Evolutionary conservation across 257 asterid genomes (phyloP).

Genomic region (Rubia yunnanensis): DNA sequence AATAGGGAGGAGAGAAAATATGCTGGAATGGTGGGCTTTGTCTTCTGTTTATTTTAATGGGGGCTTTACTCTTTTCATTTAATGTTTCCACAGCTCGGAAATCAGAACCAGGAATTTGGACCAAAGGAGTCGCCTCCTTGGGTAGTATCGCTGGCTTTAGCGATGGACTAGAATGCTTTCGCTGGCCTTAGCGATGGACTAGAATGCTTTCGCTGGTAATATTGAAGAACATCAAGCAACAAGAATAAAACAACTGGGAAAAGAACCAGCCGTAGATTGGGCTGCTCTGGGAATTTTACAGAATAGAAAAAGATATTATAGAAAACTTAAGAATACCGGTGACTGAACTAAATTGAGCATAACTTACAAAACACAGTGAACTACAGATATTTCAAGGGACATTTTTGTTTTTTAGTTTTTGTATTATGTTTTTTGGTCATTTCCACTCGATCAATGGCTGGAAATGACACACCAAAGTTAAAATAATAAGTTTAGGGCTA

Average conservation of each 20-base stretch:
- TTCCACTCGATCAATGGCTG: too few species aligned
- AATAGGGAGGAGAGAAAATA: too few species aligned
- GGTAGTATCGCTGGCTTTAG: fast-evolving
- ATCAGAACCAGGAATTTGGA: slow-evolving; percentile 21
- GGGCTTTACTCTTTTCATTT: too few species aligned
- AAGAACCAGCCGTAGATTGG: slow-evolving; percentile 2
- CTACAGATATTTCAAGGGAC: too few species aligned
- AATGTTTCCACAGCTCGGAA: too few species aligned
- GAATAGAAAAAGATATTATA: not conserved
- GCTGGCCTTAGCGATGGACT: fast-evolving
- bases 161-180: fast-evolving
- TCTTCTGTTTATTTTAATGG: too few species aligned
- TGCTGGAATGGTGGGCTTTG: too few species aligned
- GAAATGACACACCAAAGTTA: too few species aligned
- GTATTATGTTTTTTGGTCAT: too few species aligned
- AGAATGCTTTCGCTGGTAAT: not conserved
- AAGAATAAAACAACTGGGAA: not conserved
- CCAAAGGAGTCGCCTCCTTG: slow-evolving; percentile 15
- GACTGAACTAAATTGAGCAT: too few species aligned
- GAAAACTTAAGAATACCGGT: not conserved
- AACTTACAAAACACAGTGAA: not conserved
- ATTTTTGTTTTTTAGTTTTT: too few species aligned
- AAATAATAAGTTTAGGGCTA: too few species aligned
- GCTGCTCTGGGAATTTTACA: not conserved
- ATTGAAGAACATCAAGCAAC: not conserved